A percentile compares a stretch with the other conserved stretches of the same genome.
Evolutionary conservation across 305 asterid species (phyloP).

Genomic region (Solanum hybrid): DNA sequence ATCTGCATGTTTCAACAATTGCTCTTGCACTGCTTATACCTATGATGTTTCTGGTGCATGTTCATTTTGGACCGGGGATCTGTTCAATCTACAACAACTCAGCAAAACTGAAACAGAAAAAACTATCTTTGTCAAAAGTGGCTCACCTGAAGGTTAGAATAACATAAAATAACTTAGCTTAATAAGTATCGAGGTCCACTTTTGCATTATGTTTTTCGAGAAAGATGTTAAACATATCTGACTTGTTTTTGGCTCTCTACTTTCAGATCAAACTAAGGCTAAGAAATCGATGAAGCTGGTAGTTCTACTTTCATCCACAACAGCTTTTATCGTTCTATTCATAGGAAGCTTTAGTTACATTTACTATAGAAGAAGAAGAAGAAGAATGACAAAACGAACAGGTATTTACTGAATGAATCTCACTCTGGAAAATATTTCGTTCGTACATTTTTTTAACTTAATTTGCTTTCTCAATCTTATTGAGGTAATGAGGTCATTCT

Average conservation of each 20-base stretch:
- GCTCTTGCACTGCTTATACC: conserved; percentile 9
- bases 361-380: conserved; percentile 5
- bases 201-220: background rate
- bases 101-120: conserved; percentile 20
- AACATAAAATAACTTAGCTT: background rate
- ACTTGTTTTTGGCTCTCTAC: background rate
- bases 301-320: background rate
- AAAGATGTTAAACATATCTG: background rate
- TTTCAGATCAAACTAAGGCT: background rate
- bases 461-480: background rate
- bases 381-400: background rate
- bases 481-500: background rate
- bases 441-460: background rate
- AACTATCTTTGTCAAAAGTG: conserved; percentile 13
- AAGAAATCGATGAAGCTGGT: background rate
- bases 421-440: background rate
- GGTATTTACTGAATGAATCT: conserved; percentile 1
- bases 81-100: conserved; percentile 32
- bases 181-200: no score
- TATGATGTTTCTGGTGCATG: conserved; percentile 15
- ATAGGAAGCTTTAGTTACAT: background rate
- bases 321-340: conserved; percentile 2
- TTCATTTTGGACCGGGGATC: conserved; percentile 28
- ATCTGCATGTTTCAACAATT: background rate
- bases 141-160: background rate